Base-by-base conservation (phyloP, 257 asterid species). In the Plantago elongata region DNA sequence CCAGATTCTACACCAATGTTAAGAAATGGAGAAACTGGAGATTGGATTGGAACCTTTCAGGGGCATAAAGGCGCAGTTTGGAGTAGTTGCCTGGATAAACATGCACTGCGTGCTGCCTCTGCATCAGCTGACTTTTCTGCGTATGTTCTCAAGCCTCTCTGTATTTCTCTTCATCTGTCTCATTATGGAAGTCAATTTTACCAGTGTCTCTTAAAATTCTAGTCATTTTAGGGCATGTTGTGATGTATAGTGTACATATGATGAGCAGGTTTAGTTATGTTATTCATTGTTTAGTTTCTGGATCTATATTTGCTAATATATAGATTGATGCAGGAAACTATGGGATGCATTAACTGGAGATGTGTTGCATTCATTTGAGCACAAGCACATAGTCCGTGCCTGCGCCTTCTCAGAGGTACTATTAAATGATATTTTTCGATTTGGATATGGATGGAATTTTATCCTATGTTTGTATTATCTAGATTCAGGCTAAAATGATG, bases 51-150 rank as follows among this genome's bases (percentile, higher is more conserved):
- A 71, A 92, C 97, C 66, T 92, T 89, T 75, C 86, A 81, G 76
- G 99, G 99, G 66, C 99, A 92, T 78, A 92, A 92, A 71, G 99
- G 99, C 67, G 99, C 99, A 43, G 99, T 92, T 51, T 92, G 97
- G 99, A 83, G 96, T 78, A 80, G 91, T 76, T 81, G 95, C 81
- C 74, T 92, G 69, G 97, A 89, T 79, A 92, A 87, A 68, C 77
- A 81, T 66, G 99, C 95, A 45, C 72, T 92, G 50, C 97, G 95
- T 55, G 96, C 94, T 58, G 99, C 99, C 56, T 80, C 99, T 61
- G 97, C 95, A 2, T 87, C 99, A 64, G 99, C 99, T 51, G 99
- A 92, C 84, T 92, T 92, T 72, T 86, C 94, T 69, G 96, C 99
- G 96, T 92, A 77, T 67, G 97, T 70, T 55, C 48, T 64, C 57